phyloP scores from a whole-genome alignment of 139 green algal species.

The Coelastrella sp. region DNA sequence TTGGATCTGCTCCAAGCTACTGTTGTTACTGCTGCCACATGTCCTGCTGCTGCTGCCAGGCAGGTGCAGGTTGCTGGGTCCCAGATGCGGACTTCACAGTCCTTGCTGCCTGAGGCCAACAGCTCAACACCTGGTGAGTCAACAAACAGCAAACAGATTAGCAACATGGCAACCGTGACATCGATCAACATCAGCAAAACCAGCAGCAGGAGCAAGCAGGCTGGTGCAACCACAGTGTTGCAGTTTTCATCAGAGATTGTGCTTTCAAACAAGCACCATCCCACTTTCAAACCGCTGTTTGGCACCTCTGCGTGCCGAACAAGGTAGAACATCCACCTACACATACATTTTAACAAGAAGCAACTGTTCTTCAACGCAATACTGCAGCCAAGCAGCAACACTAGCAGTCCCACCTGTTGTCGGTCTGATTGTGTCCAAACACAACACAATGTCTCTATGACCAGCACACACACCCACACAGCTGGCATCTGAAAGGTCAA shows the following conservation, averaged over 20 bases:
- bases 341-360: no score
- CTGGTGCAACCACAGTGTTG: no score
- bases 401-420: conserved; percentile 1
- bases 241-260: no score
- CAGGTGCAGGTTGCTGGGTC: conserved; percentile 61
- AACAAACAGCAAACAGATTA: not conserved
- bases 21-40: conserved; percentile 86
- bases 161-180: no score
- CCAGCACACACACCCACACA: conserved; percentile 69
- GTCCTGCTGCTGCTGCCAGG: conserved; percentile 78
- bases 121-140: conserved; percentile 18
- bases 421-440: conserved; percentile 52
- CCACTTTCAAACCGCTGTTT: no score
- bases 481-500: conserved; percentile 66
- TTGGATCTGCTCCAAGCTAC: conserved; percentile 77
- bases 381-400: no score
- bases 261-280: no score
- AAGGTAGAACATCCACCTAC: no score
- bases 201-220: no score
- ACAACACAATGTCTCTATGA: conserved; percentile 71
- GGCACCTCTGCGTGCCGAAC: no score
- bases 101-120: conserved; percentile 83
- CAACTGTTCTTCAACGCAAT: no score
- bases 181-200: no score
- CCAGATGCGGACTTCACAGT: conserved; percentile 92